These are phyloP conservation scores for Incumbomyces lentus DNA, from an alignment of 2,329 filamentous ascomycete genomes.

Conservation along the genomic window DNA sequence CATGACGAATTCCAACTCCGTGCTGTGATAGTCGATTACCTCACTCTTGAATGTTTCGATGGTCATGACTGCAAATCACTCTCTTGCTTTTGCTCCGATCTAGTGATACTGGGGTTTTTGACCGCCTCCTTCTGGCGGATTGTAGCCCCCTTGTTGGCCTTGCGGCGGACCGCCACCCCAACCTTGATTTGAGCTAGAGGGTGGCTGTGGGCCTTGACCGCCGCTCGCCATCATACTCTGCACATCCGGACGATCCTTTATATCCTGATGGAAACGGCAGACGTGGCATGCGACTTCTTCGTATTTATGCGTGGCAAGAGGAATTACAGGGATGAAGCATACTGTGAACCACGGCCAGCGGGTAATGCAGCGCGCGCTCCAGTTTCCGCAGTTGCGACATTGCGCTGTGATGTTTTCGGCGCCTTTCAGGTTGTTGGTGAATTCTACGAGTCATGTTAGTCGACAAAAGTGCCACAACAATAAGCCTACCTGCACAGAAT, in stretches of 20 bases:
- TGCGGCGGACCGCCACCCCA: neutral
- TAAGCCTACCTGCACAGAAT: neutral
- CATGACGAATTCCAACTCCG: neutral
- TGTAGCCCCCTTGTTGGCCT: constrained; percentile 2
- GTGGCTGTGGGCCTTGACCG: constrained; percentile 9
- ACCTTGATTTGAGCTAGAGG: neutral
- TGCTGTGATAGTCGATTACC: neutral
- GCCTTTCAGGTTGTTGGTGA: constrained; percentile 34
- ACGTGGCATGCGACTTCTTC: constrained; percentile 20
- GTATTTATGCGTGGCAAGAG: constrained; percentile 25
- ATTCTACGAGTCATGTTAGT: constrained; percentile 25
- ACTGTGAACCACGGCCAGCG: constrained; percentile 39
- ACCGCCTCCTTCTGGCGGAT: neutral
- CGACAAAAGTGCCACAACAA: too few relatives aligned
- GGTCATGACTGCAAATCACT: neutral
- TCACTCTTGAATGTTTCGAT: neutral
- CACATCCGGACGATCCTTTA: constrained; percentile 19
- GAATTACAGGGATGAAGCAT: constrained; percentile 32
- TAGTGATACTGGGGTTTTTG: constrained; percentile 4
- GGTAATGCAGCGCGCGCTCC: constrained; percentile 34
- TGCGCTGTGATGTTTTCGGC: constrained; percentile 37
- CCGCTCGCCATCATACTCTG: constrained; percentile 14
- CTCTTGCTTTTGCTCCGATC: neutral
- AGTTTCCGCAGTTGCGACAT: constrained; percentile 38
- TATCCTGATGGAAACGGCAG: constrained; percentile 20